Evolutionary conservation across 164 flowering plant species (phyloP).

Genomic region (Sedum album): DNA sequence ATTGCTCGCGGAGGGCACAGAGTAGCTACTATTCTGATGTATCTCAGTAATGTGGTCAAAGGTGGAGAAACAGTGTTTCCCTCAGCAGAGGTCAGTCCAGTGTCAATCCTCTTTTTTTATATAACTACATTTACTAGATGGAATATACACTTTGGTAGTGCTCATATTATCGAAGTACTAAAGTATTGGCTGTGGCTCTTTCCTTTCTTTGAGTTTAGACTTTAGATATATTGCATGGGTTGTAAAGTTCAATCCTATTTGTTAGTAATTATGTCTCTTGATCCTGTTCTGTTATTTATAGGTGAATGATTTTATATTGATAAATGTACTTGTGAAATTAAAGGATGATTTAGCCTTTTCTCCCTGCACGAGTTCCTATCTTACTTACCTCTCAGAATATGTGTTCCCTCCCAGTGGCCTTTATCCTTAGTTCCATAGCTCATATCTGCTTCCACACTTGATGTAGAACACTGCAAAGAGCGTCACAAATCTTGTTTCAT

Average conservation of each 20-base stretch:
- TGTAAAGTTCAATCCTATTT: not conserved
- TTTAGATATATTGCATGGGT: not conserved
- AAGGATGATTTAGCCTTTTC: not conserved
- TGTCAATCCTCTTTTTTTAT: not conserved
- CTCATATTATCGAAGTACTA: not conserved
- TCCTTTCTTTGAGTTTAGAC: too few relatives aligned
- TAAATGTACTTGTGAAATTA: not conserved
- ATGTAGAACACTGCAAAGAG: not conserved
- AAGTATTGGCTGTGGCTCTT: too few relatives aligned
- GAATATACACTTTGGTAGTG: not conserved
- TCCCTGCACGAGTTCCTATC: not conserved
- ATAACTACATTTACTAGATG: not conserved
- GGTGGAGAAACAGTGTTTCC: slow-evolving; percentile 99
- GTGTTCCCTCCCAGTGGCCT: not conserved
- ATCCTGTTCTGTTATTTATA: not conserved
- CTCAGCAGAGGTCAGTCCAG: slow-evolving; percentile 66
- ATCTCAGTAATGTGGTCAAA: slow-evolving; percentile 71
- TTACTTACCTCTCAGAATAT: not conserved
- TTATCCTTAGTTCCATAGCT: not conserved
- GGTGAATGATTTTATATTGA: not conserved
- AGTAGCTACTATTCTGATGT: slow-evolving; percentile 88
- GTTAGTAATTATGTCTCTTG: not conserved
- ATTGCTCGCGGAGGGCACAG: slow-evolving; percentile 95
- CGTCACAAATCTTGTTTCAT: not conserved
- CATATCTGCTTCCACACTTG: not conserved